Percentiles rank a stretch among this genome's conserved stretches.
phyloP scores from a whole-genome alignment of 371 early-diverging fungal genomes.

The Syncephalastrum racemosum region DNA sequence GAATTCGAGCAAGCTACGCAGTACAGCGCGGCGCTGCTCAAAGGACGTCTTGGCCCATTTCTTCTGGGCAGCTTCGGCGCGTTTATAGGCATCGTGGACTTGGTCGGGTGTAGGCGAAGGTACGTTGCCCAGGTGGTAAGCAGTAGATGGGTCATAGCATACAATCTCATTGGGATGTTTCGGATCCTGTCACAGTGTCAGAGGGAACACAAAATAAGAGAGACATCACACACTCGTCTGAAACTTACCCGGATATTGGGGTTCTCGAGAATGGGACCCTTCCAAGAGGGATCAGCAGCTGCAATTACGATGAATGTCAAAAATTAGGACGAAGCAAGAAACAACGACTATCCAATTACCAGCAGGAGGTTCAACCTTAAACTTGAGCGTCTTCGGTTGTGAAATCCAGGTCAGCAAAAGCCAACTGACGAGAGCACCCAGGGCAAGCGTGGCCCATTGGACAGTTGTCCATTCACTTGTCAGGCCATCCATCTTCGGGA shows the following conservation, averaged over 20 bases:
- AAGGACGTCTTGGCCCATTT: constrained; percentile 75
- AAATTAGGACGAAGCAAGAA: constrained; percentile 1
- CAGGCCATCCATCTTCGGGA: too few species aligned
- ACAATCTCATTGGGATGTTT: constrained; percentile 60
- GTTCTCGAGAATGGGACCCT: constrained; percentile 50
- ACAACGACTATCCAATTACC: constrained; percentile 21
- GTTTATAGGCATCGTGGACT: constrained; percentile 55
- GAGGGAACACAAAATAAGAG: constrained; percentile 4
- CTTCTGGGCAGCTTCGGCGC: constrained; percentile 67
- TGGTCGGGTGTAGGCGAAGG: constrained; percentile 58
- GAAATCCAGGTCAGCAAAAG: constrained; percentile 28
- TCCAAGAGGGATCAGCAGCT: constrained; percentile 55
- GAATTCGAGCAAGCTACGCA: constrained; percentile 71
- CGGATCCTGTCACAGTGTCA: constrained; percentile 42
- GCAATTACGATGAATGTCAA: not conserved
- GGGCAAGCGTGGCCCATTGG: constrained; percentile 26
- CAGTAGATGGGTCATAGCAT: constrained; percentile 90
- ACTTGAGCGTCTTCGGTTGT: constrained; percentile 33
- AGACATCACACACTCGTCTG: constrained; percentile 1
- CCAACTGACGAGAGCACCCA: constrained; percentile 36
- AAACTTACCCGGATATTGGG: constrained; percentile 55
- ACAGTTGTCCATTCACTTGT: constrained; percentile 9
- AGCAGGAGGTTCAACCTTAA: constrained; percentile 35
- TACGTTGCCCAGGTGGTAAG: constrained; percentile 68
- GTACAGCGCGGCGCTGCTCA: constrained; percentile 73